phyloP scores from a whole-genome alignment of 2,329 filamentous ascomycete species.

The Fonsecaea pedrosoi region DNA sequence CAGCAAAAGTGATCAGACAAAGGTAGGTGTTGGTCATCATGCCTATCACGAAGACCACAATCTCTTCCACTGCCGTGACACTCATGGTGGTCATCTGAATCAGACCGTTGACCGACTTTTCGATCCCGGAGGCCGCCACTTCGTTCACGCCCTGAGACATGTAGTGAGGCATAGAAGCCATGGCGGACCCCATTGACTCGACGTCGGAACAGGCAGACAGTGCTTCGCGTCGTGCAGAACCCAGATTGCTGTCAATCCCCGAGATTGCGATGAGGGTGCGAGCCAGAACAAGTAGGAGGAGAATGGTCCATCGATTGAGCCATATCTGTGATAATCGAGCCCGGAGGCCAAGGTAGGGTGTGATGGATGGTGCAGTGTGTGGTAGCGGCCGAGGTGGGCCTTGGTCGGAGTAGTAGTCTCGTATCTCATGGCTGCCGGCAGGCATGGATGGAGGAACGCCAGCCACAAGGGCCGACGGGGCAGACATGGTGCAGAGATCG shows the following conservation, averaged over 20 bases:
- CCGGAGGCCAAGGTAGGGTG: slow-evolving; percentile 88
- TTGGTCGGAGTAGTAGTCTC: slow-evolving; percentile 64
- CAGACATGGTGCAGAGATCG: slow-evolving; percentile 38
- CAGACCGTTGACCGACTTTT: slow-evolving; percentile 78
- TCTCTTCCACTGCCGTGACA: slow-evolving; percentile 81
- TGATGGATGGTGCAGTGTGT: slow-evolving; percentile 73
- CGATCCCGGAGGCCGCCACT: slow-evolving; percentile 78
- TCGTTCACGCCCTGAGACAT: slow-evolving; percentile 88
- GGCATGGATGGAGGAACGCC: slow-evolving; percentile 65
- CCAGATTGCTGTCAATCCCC: slow-evolving; percentile 75
- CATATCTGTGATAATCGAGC: slow-evolving; percentile 92
- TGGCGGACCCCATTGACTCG: slow-evolving; percentile 88
- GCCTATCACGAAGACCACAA: slow-evolving; percentile 91
- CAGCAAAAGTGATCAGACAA: slow-evolving; percentile 83
- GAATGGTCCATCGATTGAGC: slow-evolving; percentile 96
- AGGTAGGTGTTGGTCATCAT: slow-evolving; percentile 88
- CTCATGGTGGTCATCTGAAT: slow-evolving; percentile 79
- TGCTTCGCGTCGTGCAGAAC: slow-evolving; percentile 77
- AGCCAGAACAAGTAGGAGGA: slow-evolving; percentile 83
- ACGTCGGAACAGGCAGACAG: slow-evolving; percentile 89
- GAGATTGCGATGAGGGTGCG: slow-evolving; percentile 78
- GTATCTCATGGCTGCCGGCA: slow-evolving; percentile 65
- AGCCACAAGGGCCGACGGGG: slow-evolving; percentile 55
- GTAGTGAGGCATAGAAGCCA: slow-evolving; percentile 99
- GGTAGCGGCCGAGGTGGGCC: slow-evolving; percentile 61